Conservation (phyloP, 2,329 filamentous ascomycete genomes). For the Stagonosporopsis cucurbitacearum region DNA sequence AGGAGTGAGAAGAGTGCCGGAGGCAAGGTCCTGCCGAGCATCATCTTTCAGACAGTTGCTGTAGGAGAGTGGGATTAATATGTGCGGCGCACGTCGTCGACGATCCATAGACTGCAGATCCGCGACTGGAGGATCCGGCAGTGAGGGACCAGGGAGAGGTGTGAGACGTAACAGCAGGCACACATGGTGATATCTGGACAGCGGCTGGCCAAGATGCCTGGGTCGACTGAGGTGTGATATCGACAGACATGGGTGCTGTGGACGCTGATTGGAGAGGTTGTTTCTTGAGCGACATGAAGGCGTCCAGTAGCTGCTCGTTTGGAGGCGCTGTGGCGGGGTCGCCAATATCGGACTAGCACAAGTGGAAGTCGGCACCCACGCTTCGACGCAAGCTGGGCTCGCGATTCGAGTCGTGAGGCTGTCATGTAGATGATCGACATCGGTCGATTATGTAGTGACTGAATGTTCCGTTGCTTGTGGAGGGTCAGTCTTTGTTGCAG, state of each 20-base stretch:
- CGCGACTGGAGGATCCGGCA: conserved; percentile 23
- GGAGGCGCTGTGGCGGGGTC: conserved; percentile 46
- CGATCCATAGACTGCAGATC: conserved; percentile 22
- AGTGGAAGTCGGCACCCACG: conserved; percentile 8
- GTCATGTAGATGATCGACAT: not conserved
- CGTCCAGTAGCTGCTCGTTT: conserved; percentile 40
- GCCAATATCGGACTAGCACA: conserved; percentile 15
- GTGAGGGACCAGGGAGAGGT: conserved; percentile 31
- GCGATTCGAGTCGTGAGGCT: not conserved
- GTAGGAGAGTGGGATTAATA: conserved; percentile 14
- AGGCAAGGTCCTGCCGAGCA: conserved; percentile 38
- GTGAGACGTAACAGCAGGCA: conserved; percentile 33
- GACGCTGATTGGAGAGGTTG: conserved; percentile 39
- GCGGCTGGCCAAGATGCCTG: conserved; percentile 22
- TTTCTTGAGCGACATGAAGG: conserved; percentile 33
- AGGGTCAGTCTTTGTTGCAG: not conserved
- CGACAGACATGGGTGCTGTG: conserved; percentile 31
- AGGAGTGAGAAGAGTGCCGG: conserved; percentile 36
- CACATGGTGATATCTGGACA: conserved; percentile 34
- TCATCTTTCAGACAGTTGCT: conserved; percentile 23
- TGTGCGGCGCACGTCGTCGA: conserved; percentile 8
- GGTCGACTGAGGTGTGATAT: conserved; percentile 20
- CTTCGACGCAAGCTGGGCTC: conserved; percentile 13
- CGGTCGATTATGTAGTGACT: not conserved
- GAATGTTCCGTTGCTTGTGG: not conserved